These are phyloP conservation scores for Scutellaria barbata DNA, from an alignment of 257 asterid species.

Conservation along the genomic window DNA sequence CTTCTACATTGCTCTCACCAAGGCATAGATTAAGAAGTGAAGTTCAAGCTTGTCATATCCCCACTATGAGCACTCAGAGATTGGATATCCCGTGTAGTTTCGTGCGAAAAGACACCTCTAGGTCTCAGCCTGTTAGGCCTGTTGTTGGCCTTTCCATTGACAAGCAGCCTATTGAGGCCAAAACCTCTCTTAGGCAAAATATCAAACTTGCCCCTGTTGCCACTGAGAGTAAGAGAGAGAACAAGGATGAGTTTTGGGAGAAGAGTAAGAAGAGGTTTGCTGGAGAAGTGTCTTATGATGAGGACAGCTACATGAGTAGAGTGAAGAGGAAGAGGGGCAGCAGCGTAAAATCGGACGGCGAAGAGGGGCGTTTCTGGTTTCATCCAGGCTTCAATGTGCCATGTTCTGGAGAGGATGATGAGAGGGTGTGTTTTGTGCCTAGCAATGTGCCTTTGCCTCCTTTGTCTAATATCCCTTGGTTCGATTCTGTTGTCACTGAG, in stretches of 20 bases:
- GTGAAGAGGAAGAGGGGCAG: constrained; percentile 71
- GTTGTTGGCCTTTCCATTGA: constrained; percentile 73
- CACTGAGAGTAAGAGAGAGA: constrained; percentile 48
- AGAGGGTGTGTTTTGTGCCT: constrained; percentile 56
- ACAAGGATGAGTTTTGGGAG: constrained; percentile 55
- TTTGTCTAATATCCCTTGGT: constrained; percentile 74
- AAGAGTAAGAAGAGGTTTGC: constrained; percentile 68
- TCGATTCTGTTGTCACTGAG: constrained; percentile 66
- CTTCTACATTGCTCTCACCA: constrained; percentile 90
- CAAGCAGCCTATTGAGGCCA: constrained; percentile 60
- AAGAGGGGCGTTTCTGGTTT: constrained; percentile 70
- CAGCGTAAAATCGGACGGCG: constrained; percentile 21
- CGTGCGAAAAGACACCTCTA: constrained; percentile 58
- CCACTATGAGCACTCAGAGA: constrained; percentile 95
- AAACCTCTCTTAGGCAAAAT: constrained; percentile 62
- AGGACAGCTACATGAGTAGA: constrained; percentile 50
- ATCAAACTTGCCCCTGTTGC: constrained; percentile 71
- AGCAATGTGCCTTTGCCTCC: constrained; percentile 58
- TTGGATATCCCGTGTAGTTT: constrained; percentile 85
- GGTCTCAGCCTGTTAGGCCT: constrained; percentile 75
- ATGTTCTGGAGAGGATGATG: constrained; percentile 70
- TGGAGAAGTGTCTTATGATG: constrained; percentile 56
- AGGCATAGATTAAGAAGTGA: constrained; percentile 94
- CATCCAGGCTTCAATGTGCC: constrained; percentile 62
- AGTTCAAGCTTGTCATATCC: constrained; percentile 85